Conservation (phyloP, 2,329 filamentous ascomycete genomes). For the Nectriaceae sp. region DNA sequence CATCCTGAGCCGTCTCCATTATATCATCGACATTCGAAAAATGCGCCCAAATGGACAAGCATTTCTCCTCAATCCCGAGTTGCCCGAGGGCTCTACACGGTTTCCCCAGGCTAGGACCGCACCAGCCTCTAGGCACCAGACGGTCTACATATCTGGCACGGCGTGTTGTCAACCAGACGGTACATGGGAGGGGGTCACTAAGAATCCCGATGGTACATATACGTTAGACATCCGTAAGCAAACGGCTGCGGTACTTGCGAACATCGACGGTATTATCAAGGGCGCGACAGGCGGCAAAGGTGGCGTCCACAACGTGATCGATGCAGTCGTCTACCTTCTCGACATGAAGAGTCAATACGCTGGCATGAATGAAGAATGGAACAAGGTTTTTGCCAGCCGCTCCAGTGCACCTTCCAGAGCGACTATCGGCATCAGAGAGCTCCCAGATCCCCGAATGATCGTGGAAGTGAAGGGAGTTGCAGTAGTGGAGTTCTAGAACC, state of each 20-base stretch:
- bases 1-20: too few relatives aligned
- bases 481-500: slow-evolving; percentile 4
- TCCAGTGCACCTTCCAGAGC: slow-evolving; percentile 38
- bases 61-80: slow-evolving; percentile 7
- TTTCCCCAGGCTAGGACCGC: slow-evolving; percentile 40
- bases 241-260: slow-evolving; percentile 39
- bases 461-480: slow-evolving; percentile 33
- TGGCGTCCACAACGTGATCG: slow-evolving; percentile 39
- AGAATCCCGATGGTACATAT: slow-evolving; percentile 37
- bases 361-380: slow-evolving; percentile 50
- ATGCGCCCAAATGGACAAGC: slow-evolving; percentile 17
- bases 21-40: too few relatives aligned
- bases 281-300: slow-evolving; percentile 38
- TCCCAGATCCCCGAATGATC: slow-evolving; percentile 34
- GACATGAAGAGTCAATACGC: slow-evolving; percentile 44
- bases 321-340: slow-evolving; percentile 42
- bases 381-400: slow-evolving; percentile 41
- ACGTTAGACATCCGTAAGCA: slow-evolving; percentile 38
- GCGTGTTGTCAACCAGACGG: slow-evolving; percentile 37
- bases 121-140: slow-evolving; percentile 32
- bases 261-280: slow-evolving; percentile 40
- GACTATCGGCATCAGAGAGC: slow-evolving; percentile 32
- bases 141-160: slow-evolving; percentile 43
- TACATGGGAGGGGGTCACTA: slow-evolving; percentile 35
- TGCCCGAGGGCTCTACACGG: slow-evolving; percentile 19